Percentiles rank a stretch among this genome's conserved stretches.
phyloP scores from a whole-genome alignment of 2,329 filamentous ascomycete species.

The Sporothrix mexicana region DNA sequence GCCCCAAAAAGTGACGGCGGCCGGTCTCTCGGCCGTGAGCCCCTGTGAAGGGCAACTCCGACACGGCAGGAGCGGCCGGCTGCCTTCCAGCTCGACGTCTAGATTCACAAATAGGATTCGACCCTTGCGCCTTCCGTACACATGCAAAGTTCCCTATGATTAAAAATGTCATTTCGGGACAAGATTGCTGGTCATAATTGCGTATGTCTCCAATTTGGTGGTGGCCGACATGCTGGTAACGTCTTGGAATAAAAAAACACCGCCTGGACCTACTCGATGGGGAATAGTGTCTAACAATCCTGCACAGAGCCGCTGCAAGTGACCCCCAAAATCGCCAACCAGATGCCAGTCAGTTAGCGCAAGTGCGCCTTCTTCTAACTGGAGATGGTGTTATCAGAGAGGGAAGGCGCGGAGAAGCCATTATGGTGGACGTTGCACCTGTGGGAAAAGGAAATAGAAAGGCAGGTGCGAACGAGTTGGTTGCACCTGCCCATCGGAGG shows the following conservation, averaged over 20 bases:
- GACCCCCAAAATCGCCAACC: slow-evolving; percentile 17
- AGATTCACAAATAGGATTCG: neutral
- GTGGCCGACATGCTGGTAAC: neutral
- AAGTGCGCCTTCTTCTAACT: neutral
- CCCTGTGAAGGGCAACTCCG: slow-evolving; percentile 8
- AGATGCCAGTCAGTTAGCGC: neutral
- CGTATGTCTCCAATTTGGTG: neutral
- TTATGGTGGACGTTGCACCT: neutral
- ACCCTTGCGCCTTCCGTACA: neutral
- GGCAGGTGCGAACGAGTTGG: neutral
- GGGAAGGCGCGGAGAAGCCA: slow-evolving; percentile 12
- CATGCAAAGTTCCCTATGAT: neutral
- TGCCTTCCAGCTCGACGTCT: neutral
- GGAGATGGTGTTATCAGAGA: slow-evolving; percentile 23
- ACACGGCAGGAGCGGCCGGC: slow-evolving; percentile 6
- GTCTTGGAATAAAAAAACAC: neutral
- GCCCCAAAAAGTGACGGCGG: neutral
- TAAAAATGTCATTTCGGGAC: neutral
- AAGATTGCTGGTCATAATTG: slow-evolving; percentile 6
- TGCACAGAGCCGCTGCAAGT: slow-evolving; percentile 8
- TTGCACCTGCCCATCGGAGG: neutral
- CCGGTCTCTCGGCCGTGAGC: slow-evolving; percentile 5
- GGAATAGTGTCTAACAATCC: slow-evolving; percentile 20
- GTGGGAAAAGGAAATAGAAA: neutral
- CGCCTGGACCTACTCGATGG: slow-evolving; percentile 29